Conservation (phyloP, 768 basidiomycete species). For the Suillus variegatus region DNA sequence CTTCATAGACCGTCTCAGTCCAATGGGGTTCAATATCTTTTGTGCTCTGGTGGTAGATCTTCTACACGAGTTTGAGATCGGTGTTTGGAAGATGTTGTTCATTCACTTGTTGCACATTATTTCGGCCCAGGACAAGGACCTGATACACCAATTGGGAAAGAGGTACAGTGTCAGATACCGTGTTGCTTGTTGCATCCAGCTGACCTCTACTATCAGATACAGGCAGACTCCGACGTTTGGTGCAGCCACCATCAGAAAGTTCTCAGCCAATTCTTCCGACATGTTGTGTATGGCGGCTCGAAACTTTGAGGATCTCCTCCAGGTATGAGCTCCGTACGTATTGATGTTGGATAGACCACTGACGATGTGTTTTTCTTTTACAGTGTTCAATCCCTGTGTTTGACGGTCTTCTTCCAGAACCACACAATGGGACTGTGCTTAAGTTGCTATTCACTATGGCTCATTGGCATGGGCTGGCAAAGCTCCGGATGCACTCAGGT, state of each 20-base stretch:
- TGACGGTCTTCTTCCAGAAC: slow-evolving; percentile 23
- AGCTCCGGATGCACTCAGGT: not conserved
- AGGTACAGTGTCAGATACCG: not conserved
- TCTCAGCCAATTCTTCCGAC: slow-evolving; percentile 31
- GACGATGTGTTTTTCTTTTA: not conserved
- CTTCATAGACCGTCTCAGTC: slow-evolving; percentile 27
- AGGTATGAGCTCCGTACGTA: slow-evolving; percentile 8
- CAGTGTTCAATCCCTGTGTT: slow-evolving; percentile 35
- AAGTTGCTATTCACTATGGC: slow-evolving; percentile 9
- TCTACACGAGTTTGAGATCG: slow-evolving; percentile 41
- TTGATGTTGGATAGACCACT: not conserved
- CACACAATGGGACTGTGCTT: not conserved
- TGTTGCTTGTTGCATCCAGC: not conserved
- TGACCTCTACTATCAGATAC: not conserved
- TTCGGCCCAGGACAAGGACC: not conserved
- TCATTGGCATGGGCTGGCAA: slow-evolving; percentile 17
- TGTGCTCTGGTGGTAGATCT: slow-evolving; percentile 33
- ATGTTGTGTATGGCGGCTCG: slow-evolving; percentile 36
- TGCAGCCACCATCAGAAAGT: slow-evolving; percentile 27
- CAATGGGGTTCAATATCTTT: slow-evolving; percentile 25
- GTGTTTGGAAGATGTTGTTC: slow-evolving; percentile 38
- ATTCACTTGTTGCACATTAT: slow-evolving; percentile 37
- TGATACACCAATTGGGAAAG: not conserved
- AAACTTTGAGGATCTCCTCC: slow-evolving; percentile 39
- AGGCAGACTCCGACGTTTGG: slow-evolving; percentile 30